Conservation (phyloP, 768 basidiomycete genomes). For the Amanita pseudoporphyria region DNA sequence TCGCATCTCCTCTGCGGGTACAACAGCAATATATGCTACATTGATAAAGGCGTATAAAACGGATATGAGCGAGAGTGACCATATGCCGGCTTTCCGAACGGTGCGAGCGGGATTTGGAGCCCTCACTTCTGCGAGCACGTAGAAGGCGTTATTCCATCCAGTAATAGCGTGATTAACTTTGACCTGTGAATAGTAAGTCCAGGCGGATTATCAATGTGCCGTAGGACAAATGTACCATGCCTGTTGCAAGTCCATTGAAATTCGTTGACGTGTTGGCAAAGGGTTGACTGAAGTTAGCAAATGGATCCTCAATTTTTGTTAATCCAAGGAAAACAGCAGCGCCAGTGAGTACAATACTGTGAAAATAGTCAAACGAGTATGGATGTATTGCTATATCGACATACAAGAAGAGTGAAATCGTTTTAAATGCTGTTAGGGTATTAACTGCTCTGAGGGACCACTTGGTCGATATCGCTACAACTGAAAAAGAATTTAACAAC, state of each 20-base stretch:
- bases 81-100: slow-evolving; percentile 30
- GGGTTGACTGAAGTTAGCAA: slow-evolving; percentile 44
- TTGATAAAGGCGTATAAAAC: slow-evolving; percentile 40
- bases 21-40: slow-evolving; percentile 25
- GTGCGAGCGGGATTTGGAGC: slow-evolving; percentile 32
- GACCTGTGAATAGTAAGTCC: slow-evolving; percentile 15
- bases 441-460: slow-evolving; percentile 25
- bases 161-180: slow-evolving; percentile 25
- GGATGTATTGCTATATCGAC: background rate
- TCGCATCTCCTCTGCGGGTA: slow-evolving; percentile 25
- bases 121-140: slow-evolving; percentile 35
- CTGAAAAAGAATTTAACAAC: slow-evolving; percentile 9
- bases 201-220: background rate
- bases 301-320: slow-evolving; percentile 44
- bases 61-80: slow-evolving; percentile 30
- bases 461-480: slow-evolving; percentile 25
- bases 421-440: slow-evolving; percentile 21
- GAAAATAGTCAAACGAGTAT: background rate
- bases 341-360: slow-evolving; percentile 40
- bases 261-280: slow-evolving; percentile 41
- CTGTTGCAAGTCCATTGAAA: slow-evolving; percentile 32
- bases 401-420: slow-evolving; percentile 22
- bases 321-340: slow-evolving; percentile 49
- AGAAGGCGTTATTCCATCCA: slow-evolving; percentile 30
- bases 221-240: slow-evolving; percentile 17